Conservation (phyloP, 257 asterid species). For the Solanum gandarillasii region DNA sequence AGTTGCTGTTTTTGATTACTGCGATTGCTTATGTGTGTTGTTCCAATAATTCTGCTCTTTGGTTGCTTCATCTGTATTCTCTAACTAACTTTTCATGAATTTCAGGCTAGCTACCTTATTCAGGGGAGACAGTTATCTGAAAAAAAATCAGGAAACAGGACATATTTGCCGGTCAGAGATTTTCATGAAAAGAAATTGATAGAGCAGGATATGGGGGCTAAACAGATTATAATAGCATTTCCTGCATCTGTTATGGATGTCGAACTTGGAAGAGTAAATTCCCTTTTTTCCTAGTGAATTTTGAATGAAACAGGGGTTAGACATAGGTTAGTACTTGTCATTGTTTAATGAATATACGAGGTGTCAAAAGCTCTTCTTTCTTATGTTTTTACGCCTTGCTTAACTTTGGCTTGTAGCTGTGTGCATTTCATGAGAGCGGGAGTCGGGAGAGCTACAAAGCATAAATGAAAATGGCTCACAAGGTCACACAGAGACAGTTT, state of each 20-base stretch:
- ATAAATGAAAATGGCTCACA: too few species aligned
- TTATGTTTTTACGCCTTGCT: too few species aligned
- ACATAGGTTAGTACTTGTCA: neutral
- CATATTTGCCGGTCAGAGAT: constrained; percentile 41
- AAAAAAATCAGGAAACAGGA: constrained; percentile 48
- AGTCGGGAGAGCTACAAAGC: too few species aligned
- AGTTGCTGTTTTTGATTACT: neutral
- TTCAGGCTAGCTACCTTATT: constrained; percentile 36
- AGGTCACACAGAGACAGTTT: too few species aligned
- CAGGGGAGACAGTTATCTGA: constrained; percentile 33
- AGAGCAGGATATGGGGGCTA: constrained; percentile 20
- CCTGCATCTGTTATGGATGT: constrained; percentile 82
- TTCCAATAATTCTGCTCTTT: neutral
- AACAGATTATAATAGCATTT: constrained; percentile 24
- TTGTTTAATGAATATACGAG: too few species aligned
- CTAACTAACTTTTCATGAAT: neutral
- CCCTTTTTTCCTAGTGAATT: too few species aligned
- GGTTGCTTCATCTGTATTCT: neutral
- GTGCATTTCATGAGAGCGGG: too few species aligned
- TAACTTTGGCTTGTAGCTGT: too few species aligned
- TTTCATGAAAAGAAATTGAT: constrained; percentile 19
- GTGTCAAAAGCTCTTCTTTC: too few species aligned
- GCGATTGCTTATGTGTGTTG: too few species aligned
- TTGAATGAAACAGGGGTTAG: neutral
- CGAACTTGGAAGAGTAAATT: neutral